Evolutionary conservation across 140 eudicot species (phyloP).

Genomic region (Bidens hawaiensis): DNA sequence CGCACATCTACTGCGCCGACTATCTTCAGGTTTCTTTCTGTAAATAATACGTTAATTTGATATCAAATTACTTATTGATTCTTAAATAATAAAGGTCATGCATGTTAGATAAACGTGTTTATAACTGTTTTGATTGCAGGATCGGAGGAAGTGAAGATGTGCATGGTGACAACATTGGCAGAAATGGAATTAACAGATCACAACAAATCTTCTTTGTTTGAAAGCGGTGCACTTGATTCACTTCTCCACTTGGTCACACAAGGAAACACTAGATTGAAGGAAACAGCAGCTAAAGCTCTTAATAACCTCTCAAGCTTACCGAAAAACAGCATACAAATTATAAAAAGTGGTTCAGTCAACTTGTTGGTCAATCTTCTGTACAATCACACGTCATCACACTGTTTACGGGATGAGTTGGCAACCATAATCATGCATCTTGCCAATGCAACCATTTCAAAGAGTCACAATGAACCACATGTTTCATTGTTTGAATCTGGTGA

Average conservation of each 20-base stretch:
- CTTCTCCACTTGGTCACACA: constrained; percentile 38
- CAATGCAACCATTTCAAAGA: constrained; percentile 32
- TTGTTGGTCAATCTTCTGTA: constrained; percentile 49
- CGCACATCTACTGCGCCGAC: constrained; percentile 48
- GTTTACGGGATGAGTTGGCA: constrained; percentile 51
- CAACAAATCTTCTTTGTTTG: constrained; percentile 49
- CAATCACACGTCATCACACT: constrained; percentile 43
- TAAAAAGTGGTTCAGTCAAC: no score
- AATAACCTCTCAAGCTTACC: constrained; percentile 47
- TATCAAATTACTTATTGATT: neutral
- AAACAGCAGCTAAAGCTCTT: constrained; percentile 55
- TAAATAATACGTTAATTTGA: neutral
- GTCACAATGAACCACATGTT: constrained; percentile 19
- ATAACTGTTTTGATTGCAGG: constrained; percentile 31
- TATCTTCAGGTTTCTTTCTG: constrained; percentile 52
- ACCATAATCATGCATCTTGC: no score
- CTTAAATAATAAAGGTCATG: neutral
- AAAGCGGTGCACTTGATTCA: constrained; percentile 41
- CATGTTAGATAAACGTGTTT: neutral
- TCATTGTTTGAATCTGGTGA: constrained; percentile 45
- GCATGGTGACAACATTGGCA: constrained; percentile 59
- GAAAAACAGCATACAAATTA: no score
- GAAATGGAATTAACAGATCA: no score
- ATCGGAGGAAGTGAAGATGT: constrained; percentile 41
- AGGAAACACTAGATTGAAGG: constrained; percentile 43